Evolutionary conservation across 495 filamentous ascomycete species (phyloP), one percentile per base, ranked within the genome.

Genomic region (Letharia columbiana): DNA sequence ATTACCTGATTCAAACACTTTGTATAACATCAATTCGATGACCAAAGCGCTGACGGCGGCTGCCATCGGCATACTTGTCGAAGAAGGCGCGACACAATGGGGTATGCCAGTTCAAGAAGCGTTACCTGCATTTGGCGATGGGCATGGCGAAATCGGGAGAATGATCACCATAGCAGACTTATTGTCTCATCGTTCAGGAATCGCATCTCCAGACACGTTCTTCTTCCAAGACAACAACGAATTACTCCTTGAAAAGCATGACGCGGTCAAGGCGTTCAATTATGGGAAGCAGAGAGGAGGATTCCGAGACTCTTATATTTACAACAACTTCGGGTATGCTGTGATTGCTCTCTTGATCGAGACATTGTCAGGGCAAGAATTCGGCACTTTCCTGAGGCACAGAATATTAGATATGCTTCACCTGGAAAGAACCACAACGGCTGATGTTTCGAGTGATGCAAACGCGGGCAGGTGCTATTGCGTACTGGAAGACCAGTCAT

Each of bases 21-120:
- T 73, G 2, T 77, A 78, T 60, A 67, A 73, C 49, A 73, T 80
- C 65, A 76, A 73, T 6, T 76, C 75, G 15, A 73, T 77, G 65
- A 73, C 76, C 0, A 78, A 80, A 64, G 71, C 74, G 44, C 69
- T 80, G 49, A 73, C 73, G 17, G 71, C 73, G 23, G 69, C 73
- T 12, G 70, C 73, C 10, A 61, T 78, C 9, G 76, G 68, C 0
- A 75, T 76, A 17, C 56, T 80, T 31, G 75, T 77, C 20, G 66
- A 70, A 35, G 71, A 77, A 50, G 65, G 67, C 10, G 64, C 64
- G 23, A 63, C 73, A 18, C 20, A 52, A 23, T 75, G 77, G 65
- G 50, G 62, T 35, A 70, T 68, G 37, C 66, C 56, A n/a, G 54
- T 77, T n/a, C 41, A 57, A 23, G 66, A 66, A 58, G 52, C 71